Evolutionary conservation across 1,284 basidiomycete species (phyloP), one percentile per base, ranked within the genome.

Genomic region (Wolfiporia cocos): DNA sequence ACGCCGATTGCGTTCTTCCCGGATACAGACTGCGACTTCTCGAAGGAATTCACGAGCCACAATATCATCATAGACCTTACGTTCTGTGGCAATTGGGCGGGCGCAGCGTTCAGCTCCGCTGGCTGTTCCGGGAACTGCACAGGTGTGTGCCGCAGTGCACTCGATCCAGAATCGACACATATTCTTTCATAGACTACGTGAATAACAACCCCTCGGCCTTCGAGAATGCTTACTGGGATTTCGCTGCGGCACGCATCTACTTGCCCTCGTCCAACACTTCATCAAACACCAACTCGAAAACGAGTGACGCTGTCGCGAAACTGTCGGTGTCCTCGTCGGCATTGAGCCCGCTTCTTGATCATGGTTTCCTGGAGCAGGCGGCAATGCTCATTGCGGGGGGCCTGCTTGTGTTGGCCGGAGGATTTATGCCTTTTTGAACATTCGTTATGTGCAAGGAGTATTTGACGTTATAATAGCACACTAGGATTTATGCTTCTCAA

Each of bases 131-230:
- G 66, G 2, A 65, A 63, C 19, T 77, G 75, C 48, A 55, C 57
- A 21, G 69, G 74, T 75, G 34, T 1, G 44, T 38, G 17, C 2
- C 42, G 42, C 63, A 55, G 14, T 22, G 35, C 36, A 17, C 19
- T 9, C 24, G 3, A n/a, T 9, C 15, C 3, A 7, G 11, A 15
- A 14, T 11, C 19, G 3, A 21, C n/a, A 15, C 20, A 18, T 37
- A 34, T 46, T 18, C 6, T 26, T 33, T 31, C 30, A 12, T 42
- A 78, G 76, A 78, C 50, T 76, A 61, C 51, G 81, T 84, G 33
- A 73, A 78, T 58, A 72, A 76, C 50, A 78, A 82, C 53, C 82
- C 83, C 4, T 61, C 67, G 2, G 78, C 76, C 4, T 86, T 86
- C 59, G 52, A 50, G 2, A 66, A 84, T 37, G 82, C 84, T 0